These are phyloP conservation scores for Oryza coarctata DNA, from an alignment of 176 grass and related monocot species.

Conservation along the genomic window DNA sequence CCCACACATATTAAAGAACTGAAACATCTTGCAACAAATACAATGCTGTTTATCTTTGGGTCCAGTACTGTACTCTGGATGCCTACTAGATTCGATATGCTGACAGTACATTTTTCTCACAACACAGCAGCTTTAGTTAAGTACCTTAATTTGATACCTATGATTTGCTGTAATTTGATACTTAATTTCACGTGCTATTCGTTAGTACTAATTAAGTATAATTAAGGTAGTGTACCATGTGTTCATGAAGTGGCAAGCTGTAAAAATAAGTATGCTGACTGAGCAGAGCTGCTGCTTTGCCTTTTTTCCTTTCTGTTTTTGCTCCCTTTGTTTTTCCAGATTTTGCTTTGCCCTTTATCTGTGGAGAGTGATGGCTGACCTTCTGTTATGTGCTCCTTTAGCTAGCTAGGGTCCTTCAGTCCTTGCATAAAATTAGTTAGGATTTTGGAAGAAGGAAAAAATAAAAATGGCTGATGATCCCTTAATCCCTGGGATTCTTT, in stretches of 20 bases:
- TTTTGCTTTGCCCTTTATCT: conserved; percentile 25
- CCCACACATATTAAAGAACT: not conserved
- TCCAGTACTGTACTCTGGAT: not conserved
- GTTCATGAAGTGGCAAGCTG: not conserved
- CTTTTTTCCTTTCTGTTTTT: conserved; percentile 30
- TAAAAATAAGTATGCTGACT: not conserved
- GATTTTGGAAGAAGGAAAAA: not conserved
- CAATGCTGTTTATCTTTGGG: not conserved
- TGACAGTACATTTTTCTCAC: not conserved
- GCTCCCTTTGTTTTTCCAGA: conserved; percentile 13
- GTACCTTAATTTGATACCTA: too few species aligned
- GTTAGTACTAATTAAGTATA: not conserved
- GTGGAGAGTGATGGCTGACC: conserved; percentile 51
- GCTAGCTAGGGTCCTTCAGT: not conserved
- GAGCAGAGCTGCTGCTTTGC: not conserved
- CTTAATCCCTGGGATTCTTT: not conserved
- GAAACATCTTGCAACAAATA: not conserved
- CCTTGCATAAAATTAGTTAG: conserved; percentile 16
- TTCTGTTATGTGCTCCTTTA: not conserved
- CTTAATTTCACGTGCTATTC: too few species aligned
- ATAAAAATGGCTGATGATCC: not conserved
- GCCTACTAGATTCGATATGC: not conserved
- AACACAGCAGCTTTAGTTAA: not conserved
- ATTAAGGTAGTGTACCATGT: not conserved
- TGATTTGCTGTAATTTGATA: not conserved